Percentiles rank a stretch among this genome's conserved stretches.
These are phyloP conservation scores for Diaporthe sp. DNA, from an alignment of 2,329 filamentous ascomycete genomes.

Conservation along the genomic window DNA sequence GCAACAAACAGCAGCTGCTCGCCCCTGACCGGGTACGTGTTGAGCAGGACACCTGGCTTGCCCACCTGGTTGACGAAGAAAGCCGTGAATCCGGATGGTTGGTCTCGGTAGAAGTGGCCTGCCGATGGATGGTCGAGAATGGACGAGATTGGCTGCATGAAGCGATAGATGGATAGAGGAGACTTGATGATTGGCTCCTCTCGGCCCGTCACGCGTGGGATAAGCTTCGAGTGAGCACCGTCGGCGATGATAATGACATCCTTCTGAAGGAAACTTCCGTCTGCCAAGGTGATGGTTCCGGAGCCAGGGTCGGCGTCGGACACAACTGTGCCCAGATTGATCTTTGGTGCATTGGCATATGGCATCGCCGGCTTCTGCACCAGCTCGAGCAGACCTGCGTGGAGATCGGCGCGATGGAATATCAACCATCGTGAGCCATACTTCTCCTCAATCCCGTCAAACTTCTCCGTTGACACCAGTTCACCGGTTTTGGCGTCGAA, in stretches of 20 bases:
- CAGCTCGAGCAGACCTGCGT: conserved; percentile 21
- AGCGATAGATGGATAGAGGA: conserved; percentile 17
- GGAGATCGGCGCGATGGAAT: conserved; percentile 22
- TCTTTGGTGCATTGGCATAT: neutral
- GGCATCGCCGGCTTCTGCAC: neutral
- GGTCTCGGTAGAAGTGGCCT: conserved; percentile 10
- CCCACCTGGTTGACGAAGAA: conserved; percentile 23
- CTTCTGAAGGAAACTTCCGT: neutral
- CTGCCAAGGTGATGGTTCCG: conserved; percentile 2
- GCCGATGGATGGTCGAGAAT: conserved; percentile 2
- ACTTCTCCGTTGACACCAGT: conserved; percentile 3
- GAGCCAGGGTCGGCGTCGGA: conserved; percentile 10
- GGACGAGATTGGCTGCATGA: conserved; percentile 19
- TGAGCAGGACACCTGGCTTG: conserved; percentile 15
- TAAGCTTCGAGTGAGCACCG: conserved; percentile 22
- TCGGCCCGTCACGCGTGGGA: conserved; percentile 8
- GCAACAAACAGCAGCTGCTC: conserved; percentile 7
- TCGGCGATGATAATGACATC: conserved; percentile 17
- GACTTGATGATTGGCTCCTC: conserved; percentile 22
- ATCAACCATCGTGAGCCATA: conserved; percentile 25
- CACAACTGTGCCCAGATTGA: conserved; percentile 6
- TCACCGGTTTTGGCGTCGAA: conserved; percentile 17
- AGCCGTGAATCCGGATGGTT: conserved; percentile 4
- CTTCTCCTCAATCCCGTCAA: conserved; percentile 1
- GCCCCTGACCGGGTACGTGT: conserved; percentile 11